These are phyloP conservation scores for Cadophora gregata DNA, from an alignment of 2,329 filamentous ascomycete genomes.

Conservation along the genomic window DNA sequence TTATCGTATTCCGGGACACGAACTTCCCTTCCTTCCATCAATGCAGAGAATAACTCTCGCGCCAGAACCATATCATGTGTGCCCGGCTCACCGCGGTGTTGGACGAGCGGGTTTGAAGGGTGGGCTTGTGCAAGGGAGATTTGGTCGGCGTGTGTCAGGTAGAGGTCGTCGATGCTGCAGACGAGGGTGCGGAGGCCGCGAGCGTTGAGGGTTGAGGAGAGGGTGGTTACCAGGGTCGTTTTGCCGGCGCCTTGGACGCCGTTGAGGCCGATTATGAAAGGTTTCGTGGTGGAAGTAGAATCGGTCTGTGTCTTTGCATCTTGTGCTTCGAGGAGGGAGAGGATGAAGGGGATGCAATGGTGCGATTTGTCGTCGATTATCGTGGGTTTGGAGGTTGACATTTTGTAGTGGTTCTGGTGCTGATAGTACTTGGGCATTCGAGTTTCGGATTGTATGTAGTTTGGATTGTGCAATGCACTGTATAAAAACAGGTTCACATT, in stretches of 20 bases:
- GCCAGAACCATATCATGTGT: conserved; percentile 70
- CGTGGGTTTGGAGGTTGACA: conserved; percentile 37
- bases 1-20: conserved; percentile 72
- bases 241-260: conserved; percentile 93
- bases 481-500: background rate
- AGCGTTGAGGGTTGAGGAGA: conserved; percentile 60
- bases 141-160: conserved; percentile 66
- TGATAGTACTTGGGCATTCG: too few species aligned
- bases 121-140: conserved; percentile 57
- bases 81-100: conserved; percentile 64
- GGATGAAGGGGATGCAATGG: too few species aligned
- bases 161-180: conserved; percentile 73
- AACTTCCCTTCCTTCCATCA: conserved; percentile 53
- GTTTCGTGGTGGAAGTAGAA: conserved; percentile 46
- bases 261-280: conserved; percentile 87
- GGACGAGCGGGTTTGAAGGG: conserved; percentile 64
- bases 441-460: background rate
- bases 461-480: background rate
- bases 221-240: conserved; percentile 78
- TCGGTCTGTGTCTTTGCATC: too few species aligned
- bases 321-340: conserved; percentile 65
- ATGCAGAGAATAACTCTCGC: conserved; percentile 56
- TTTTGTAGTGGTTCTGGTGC: background rate
- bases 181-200: conserved; percentile 61
- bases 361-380: conserved; percentile 80